Conservation (phyloP, 495 filamentous ascomycete species). For the Corynascus novoguineensis region DNA sequence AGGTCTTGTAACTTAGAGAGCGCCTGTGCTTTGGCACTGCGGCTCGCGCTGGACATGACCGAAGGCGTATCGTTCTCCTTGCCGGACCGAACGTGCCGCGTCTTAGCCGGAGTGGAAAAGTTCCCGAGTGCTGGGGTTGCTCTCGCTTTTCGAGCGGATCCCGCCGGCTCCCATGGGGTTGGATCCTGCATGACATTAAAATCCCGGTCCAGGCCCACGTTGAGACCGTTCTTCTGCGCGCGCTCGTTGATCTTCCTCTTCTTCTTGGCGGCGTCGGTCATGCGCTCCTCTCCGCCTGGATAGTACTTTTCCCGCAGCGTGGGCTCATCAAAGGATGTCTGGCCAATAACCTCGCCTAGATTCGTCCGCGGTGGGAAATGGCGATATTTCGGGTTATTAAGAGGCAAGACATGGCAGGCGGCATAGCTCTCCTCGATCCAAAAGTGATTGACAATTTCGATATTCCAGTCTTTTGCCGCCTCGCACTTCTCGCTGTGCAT, state of each 20-base stretch:
- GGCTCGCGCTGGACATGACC: constrained; percentile 58
- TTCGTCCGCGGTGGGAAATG: constrained; percentile 86
- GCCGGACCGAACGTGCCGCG: constrained; percentile 41
- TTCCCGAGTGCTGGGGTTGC: constrained; percentile 14
- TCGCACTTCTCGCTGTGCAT: constrained; percentile 82
- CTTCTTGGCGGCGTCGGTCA: constrained; percentile 29
- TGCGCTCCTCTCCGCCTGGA: constrained; percentile 33
- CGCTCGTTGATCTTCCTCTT: constrained; percentile 39
- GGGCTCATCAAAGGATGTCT: constrained; percentile 54
- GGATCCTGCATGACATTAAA: constrained; percentile 27
- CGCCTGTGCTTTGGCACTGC: constrained; percentile 82
- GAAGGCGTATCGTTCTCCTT: constrained; percentile 88
- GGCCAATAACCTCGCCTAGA: constrained; percentile 84
- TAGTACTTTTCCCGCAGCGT: constrained; percentile 35
- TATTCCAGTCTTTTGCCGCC: constrained; percentile 86
- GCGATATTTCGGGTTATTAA: constrained; percentile 66
- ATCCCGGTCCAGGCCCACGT: constrained; percentile 26
- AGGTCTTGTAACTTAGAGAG: constrained; percentile 65
- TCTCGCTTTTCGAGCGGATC: constrained; percentile 7
- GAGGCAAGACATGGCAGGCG: constrained; percentile 63
- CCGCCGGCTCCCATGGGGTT: constrained; percentile 17
- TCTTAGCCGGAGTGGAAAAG: constrained; percentile 40
- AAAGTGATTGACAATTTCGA: constrained; percentile 85
- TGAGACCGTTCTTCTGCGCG: constrained; percentile 35
- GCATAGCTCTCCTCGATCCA: constrained; percentile 98